Evolutionary conservation across 768 basidiomycete genomes (phyloP), one percentile per base, ranked within the genome.

Genomic region (Boletus sensibilis): DNA sequence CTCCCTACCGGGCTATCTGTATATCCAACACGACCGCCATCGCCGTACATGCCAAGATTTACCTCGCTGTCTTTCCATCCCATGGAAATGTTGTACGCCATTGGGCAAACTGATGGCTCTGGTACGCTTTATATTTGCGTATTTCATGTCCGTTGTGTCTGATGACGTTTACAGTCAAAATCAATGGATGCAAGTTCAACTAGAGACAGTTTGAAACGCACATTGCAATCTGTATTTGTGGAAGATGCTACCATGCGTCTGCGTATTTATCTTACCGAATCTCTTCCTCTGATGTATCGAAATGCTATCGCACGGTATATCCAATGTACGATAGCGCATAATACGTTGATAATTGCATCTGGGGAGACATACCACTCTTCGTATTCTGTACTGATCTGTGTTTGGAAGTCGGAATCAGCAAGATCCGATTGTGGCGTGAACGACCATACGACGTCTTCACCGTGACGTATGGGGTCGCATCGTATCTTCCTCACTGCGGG

Each of bases 61-160:
- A 85, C 82, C 42, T 85, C 87, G 31, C 73, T 93, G 48, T 77
- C 80, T 2, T 94, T 94, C 79, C 92, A 94, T 68, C 92, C 92
- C 13, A 79, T 83, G 58, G 90, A 94, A 70, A 93, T 94, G 92
- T 69, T 94, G 60, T 89, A 84, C 63, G 88, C 83, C 18, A 68
- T 86, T 16, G 90, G 90, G 10, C 81, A 82, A 42, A 80, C 86
- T 48, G 90, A 93, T 68, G 90, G 91, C 1, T 65, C 75, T 56
- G 77, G 82, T 83, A 64, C 57, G 79, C 60, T 21, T 51, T 52
- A 12, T 5, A 23, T 53, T 44, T 21, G 1, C 4, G 5, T 42
- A 18, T 25, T 45, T 40, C 27, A 8, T 11, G 43, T 43, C 33
- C 27, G 11, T 4, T 2, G 11, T 11, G 33, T 48, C 62, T 67